A percentile compares a stretch with the other conserved stretches of the same genome.
Evolutionary conservation across 768 basidiomycete species (phyloP).

Genomic region (Cantharellus anzutake): DNA sequence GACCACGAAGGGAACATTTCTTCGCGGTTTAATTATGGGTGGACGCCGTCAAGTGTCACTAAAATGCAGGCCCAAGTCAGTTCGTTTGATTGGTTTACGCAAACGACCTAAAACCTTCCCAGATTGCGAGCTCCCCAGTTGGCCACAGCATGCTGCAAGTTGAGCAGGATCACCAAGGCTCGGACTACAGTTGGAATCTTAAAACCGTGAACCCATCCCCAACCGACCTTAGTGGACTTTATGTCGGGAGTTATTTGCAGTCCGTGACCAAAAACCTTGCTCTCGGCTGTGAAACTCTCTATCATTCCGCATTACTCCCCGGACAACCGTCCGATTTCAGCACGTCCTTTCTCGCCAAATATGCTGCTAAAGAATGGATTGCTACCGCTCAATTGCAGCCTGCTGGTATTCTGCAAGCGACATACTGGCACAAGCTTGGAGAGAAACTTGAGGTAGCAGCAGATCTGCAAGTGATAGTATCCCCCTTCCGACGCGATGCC

Average conservation of each 20-base stretch:
- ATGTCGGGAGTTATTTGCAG: conserved; percentile 80
- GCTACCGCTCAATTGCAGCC: conserved; percentile 82
- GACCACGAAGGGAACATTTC: conserved; percentile 88
- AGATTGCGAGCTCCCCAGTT: conserved; percentile 50
- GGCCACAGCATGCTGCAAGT: conserved; percentile 84
- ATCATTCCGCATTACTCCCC: conserved; percentile 51
- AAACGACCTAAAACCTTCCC: conserved; percentile 7
- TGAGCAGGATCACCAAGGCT: conserved; percentile 85
- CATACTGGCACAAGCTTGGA: conserved; percentile 91
- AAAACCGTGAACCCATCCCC: conserved; percentile 88
- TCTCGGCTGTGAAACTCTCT: conserved; percentile 67
- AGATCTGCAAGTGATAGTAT: conserved; percentile 67
- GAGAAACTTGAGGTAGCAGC: conserved; percentile 97
- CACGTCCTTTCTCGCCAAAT: conserved; percentile 66
- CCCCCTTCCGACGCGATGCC: conserved; percentile 70
- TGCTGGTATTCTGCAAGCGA: conserved; percentile 67
- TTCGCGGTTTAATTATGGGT: conserved; percentile 76
- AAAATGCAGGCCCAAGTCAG: conserved; percentile 80
- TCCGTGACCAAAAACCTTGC: conserved; percentile 83
- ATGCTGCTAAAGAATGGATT: conserved; percentile 70
- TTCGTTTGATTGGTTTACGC: neutral
- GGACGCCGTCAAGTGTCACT: conserved; percentile 56
- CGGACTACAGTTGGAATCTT: conserved; percentile 66
- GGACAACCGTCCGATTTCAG: conserved; percentile 33
- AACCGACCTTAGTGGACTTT: conserved; percentile 75